These are phyloP conservation scores for Pharus latifolius DNA, from an alignment of 176 grass and related monocot species.

Conservation along the genomic window DNA sequence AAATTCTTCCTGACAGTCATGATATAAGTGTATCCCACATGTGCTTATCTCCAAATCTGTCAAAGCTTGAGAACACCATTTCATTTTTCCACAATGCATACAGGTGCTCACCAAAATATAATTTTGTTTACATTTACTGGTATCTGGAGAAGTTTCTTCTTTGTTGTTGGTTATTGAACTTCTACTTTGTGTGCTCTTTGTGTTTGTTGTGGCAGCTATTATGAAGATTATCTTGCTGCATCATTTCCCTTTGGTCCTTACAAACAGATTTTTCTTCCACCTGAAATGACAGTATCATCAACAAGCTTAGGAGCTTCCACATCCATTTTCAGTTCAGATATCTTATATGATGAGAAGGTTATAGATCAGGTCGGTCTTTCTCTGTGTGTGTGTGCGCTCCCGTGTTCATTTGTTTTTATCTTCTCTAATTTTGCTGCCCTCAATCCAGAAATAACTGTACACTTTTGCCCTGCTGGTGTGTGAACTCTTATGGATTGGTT, in stretches of 20 bases:
- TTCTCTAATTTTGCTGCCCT: neutral
- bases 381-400: neutral
- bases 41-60: conserved; percentile 58
- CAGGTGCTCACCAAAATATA: conserved; percentile 39
- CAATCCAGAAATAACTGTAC: neutral
- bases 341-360: conserved; percentile 82
- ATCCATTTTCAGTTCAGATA: conserved; percentile 81
- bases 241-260: conserved; percentile 86
- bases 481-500: neutral
- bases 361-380: conserved; percentile 64
- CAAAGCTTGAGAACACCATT: conserved; percentile 87
- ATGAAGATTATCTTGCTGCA: conserved; percentile 83
- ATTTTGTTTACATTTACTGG: neutral
- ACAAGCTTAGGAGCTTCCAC: conserved; percentile 76
- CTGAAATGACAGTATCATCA: conserved; percentile 60
- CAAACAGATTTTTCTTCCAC: conserved; percentile 85
- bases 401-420: neutral
- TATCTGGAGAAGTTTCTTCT: neutral
- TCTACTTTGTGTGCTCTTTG: conserved; percentile 10
- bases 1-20: conserved; percentile 79
- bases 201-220: conserved; percentile 50
- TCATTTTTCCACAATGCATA: conserved; percentile 81
- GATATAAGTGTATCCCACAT: conserved; percentile 65
- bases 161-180: conserved; percentile 16
- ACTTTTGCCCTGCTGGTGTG: neutral